Evolutionary conservation across 805 yeast species (phyloP).

Genomic region (Metschnikowia santaceciliae): DNA sequence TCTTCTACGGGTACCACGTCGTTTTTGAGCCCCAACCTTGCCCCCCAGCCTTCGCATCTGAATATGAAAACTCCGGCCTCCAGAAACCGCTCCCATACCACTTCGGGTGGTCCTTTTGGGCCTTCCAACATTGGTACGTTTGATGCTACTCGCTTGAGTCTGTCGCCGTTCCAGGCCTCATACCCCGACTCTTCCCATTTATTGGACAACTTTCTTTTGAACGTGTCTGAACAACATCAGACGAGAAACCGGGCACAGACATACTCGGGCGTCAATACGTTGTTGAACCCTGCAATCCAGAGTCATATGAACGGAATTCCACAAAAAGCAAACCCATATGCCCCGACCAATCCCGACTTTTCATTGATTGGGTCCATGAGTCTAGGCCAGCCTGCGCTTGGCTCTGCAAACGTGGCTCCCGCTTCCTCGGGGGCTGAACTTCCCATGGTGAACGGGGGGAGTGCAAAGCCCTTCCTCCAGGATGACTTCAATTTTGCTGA

Average conservation of each 20-base stretch:
- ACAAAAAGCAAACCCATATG: neutral
- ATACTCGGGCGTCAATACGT: slow-evolving; percentile 29
- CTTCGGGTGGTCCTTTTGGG: slow-evolving; percentile 35
- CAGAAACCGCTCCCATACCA: slow-evolving; percentile 48
- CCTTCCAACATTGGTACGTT: slow-evolving; percentile 14
- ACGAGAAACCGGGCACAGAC: slow-evolving; percentile 39
- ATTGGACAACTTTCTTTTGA: slow-evolving; percentile 31
- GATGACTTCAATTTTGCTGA: slow-evolving; percentile 62
- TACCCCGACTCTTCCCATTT: slow-evolving; percentile 23
- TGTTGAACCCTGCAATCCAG: slow-evolving; percentile 1
- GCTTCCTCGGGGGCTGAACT: slow-evolving; percentile 4
- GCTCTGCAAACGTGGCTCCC: slow-evolving; percentile 1
- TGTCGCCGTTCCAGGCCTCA: slow-evolving; percentile 23
- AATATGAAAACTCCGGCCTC: slow-evolving; percentile 9
- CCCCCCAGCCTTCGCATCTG: slow-evolving; percentile 17
- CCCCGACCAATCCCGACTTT: neutral
- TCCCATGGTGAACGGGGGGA: slow-evolving; percentile 3
- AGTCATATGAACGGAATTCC: neutral
- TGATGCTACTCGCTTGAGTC: slow-evolving; percentile 18
- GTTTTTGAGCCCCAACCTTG: slow-evolving; percentile 19
- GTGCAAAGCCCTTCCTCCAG: slow-evolving; percentile 24
- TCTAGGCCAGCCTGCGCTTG: slow-evolving; percentile 6
- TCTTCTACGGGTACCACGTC: slow-evolving; percentile 12
- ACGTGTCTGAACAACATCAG: slow-evolving; percentile 15
- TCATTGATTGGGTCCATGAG: neutral